phyloP scores from a whole-genome alignment of 2,329 filamentous ascomycete species.

The Neonectria hederae region DNA sequence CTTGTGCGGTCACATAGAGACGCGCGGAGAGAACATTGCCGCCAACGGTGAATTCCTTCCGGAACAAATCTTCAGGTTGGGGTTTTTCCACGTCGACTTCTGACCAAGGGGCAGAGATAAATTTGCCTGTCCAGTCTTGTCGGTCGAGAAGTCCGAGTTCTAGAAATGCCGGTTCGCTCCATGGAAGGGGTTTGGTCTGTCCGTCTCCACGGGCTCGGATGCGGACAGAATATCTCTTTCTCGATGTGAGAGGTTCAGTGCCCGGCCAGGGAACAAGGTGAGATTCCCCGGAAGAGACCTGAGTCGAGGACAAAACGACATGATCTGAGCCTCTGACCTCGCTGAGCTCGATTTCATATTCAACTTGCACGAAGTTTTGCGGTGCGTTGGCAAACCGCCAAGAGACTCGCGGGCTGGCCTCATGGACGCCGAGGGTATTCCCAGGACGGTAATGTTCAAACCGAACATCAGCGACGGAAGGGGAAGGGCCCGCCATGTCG shows the following conservation, averaged over 20 bases:
- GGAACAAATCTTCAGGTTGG: slow-evolving; percentile 30
- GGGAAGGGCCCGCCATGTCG: slow-evolving; percentile 9
- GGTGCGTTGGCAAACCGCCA: slow-evolving; percentile 28
- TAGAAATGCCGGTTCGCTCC: slow-evolving; percentile 32
- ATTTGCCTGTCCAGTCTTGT: slow-evolving; percentile 43
- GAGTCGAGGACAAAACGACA: slow-evolving; percentile 2
- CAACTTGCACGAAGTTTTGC: slow-evolving; percentile 17
- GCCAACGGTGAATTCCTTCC: slow-evolving; percentile 17
- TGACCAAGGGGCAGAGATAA: slow-evolving; percentile 40
- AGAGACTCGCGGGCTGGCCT: slow-evolving; percentile 21
- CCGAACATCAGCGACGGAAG: slow-evolving; percentile 21
- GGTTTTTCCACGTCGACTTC: slow-evolving; percentile 32
- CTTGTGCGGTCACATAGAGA: slow-evolving; percentile 57
- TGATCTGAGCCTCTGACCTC: neutral
- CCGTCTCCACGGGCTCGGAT: slow-evolving; percentile 18
- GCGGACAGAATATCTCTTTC: slow-evolving; percentile 22
- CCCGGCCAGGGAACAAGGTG: slow-evolving; percentile 26
- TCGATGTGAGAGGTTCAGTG: slow-evolving; percentile 17
- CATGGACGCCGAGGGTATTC: slow-evolving; percentile 23
- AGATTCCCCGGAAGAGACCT: slow-evolving; percentile 8
- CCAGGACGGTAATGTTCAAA: slow-evolving; percentile 23
- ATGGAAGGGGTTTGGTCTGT: slow-evolving; percentile 6
- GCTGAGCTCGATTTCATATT: slow-evolving; percentile 29
- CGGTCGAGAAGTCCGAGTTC: slow-evolving; percentile 46
- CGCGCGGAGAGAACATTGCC: slow-evolving; percentile 41